Evolutionary conservation across 2,329 filamentous ascomycete genomes (phyloP), one percentile per base, ranked within the genome.

Genomic region (Bretziella fagacearum): DNA sequence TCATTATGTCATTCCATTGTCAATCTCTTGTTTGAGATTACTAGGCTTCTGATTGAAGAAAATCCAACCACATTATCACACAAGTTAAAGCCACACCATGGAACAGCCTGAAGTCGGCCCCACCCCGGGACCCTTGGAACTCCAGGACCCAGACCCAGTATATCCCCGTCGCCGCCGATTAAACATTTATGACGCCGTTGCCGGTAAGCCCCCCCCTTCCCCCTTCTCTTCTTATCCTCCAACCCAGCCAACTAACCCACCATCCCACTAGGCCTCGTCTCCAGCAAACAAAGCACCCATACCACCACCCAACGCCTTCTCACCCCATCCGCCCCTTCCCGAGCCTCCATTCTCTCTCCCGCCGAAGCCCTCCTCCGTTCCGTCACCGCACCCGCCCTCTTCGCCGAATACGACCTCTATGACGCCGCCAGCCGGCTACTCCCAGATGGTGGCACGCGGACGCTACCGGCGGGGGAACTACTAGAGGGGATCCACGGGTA

Each of bases 111-210:
- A n/a, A n/a, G n/a, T n/a, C n/a, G n/a, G n/a, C n/a, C n/a, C n/a
- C n/a, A n/a, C n/a, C n/a, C n/a, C n/a, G n/a, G n/a, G n/a, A n/a
- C n/a, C n/a, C n/a, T n/a, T n/a, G n/a, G n/a, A n/a, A n/a, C n/a
- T n/a, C n/a, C n/a, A n/a, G n/a, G n/a, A n/a, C n/a, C n/a, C n/a
- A n/a, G n/a, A n/a, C n/a, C n/a, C n/a, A n/a, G n/a, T n/a, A n/a
- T n/a, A n/a, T n/a, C n/a, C 33, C 22, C 40, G 45, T n/a, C 56
- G 59, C 36, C 59, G 60, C 13, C 57, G 61, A 30, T 68, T 71
- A 33, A 83, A 70, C 17, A 61, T 86, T 17, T 86, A 81, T 60
- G 81, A 86, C 61, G 80, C 79, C 13, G 78, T 84, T 46, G 79
- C 79, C 55, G 79, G 79, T 80, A 58, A 54, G 60, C 55, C 27